These are phyloP conservation scores for Boletellus emodensis DNA, from an alignment of 768 basidiomycete species.

Conservation along the genomic window DNA sequence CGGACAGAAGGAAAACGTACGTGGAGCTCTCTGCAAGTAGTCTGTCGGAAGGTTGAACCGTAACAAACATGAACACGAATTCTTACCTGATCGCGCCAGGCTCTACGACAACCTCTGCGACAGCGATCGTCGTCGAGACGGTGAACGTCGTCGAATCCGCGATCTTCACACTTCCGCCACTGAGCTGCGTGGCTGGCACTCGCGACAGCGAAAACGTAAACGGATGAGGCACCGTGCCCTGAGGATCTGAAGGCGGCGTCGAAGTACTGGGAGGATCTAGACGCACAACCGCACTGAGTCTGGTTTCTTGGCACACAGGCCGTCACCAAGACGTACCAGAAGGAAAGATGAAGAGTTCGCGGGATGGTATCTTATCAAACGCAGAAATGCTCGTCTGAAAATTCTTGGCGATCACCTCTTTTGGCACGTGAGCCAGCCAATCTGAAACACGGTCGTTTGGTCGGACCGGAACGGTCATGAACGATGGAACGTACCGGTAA, in stretches of 20 bases:
- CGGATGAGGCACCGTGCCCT: slow-evolving; percentile 41
- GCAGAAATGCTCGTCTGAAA: slow-evolving; percentile 44
- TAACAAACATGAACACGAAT: no score
- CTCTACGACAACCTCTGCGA: slow-evolving; percentile 52
- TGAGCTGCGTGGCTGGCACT: slow-evolving; percentile 36
- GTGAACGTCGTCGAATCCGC: slow-evolving; percentile 53
- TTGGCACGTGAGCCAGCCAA: slow-evolving; percentile 58
- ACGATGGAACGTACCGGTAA: slow-evolving; percentile 24
- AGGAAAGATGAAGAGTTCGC: slow-evolving; percentile 51
- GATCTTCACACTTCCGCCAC: slow-evolving; percentile 55
- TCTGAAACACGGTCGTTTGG: slow-evolving; percentile 28
- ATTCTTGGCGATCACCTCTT: slow-evolving; percentile 55
- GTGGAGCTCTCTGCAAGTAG: slow-evolving; percentile 46
- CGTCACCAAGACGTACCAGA: slow-evolving; percentile 23
- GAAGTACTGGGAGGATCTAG: slow-evolving; percentile 34
- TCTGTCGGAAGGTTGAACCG: neutral
- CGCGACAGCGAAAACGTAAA: slow-evolving; percentile 51
- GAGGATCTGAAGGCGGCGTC: slow-evolving; percentile 31
- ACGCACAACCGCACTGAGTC: neutral
- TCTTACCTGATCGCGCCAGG: slow-evolving; percentile 54
- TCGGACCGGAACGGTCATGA: neutral
- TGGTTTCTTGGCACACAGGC: neutral
- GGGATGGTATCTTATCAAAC: slow-evolving; percentile 49
- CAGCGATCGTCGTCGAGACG: slow-evolving; percentile 46
- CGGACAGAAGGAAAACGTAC: slow-evolving; percentile 28